Evolutionary conservation across 768 basidiomycete genomes (phyloP).

Genomic region (Naematelia aurantialba): DNA sequence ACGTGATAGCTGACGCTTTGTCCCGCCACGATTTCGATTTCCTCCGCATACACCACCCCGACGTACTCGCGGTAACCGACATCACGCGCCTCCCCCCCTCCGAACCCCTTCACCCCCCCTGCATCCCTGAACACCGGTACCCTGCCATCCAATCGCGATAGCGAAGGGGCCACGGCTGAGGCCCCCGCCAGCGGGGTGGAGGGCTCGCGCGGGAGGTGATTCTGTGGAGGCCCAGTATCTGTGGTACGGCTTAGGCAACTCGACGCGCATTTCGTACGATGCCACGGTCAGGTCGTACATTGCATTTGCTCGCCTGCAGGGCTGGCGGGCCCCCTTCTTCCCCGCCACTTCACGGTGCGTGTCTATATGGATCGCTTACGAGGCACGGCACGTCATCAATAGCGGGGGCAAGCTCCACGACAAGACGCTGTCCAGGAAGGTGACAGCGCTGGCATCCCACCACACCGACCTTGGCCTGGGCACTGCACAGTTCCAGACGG

Average conservation of each 20-base stretch:
- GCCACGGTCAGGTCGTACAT: no score
- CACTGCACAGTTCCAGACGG: neutral
- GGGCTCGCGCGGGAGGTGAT: neutral
- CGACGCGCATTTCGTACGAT: neutral
- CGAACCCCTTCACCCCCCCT: neutral
- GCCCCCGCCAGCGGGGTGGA: neutral
- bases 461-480: slow-evolving; percentile 6
- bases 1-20: slow-evolving; percentile 15
- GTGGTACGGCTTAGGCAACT: slow-evolving; percentile 1
- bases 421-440: neutral
- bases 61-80: slow-evolving; percentile 1
- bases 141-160: no score
- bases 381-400: neutral
- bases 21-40: slow-evolving; percentile 8
- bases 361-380: neutral
- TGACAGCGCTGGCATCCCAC: neutral
- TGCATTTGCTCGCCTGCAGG: neutral
- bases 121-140: no score
- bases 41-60: slow-evolving; percentile 1
- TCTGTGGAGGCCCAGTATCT: neutral
- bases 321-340: neutral
- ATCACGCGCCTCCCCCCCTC: neutral
- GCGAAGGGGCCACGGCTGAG: no score
- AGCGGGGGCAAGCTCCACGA: neutral
- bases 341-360: neutral